phyloP scores from a whole-genome alignment of 148 eudicot species.

The Rhododendron williamsianum region DNA sequence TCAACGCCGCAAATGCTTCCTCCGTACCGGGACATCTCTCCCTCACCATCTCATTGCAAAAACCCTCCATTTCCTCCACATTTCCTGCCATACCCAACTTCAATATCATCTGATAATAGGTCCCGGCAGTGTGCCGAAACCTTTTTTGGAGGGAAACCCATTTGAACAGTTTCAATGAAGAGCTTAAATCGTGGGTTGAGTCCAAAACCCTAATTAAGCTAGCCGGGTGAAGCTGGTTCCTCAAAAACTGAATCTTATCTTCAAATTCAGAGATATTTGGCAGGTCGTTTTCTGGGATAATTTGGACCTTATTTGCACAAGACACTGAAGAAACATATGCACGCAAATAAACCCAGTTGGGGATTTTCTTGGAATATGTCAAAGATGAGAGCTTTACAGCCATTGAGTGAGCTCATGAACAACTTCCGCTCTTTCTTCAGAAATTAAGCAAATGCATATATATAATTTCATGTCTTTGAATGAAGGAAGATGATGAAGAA shows the following conservation, averaged over 20 bases:
- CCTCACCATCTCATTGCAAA: constrained; percentile 52
- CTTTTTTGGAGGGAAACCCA: constrained; percentile 64
- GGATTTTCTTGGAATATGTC: constrained; percentile 27
- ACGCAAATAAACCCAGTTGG: constrained; percentile 32
- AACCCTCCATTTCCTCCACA: constrained; percentile 57
- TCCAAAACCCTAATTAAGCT: constrained; percentile 44
- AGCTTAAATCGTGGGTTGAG: constrained; percentile 45
- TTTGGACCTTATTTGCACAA: constrained; percentile 23
- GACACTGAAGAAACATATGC: constrained; percentile 38
- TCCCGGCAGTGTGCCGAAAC: constrained; percentile 44
- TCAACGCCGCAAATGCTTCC: constrained; percentile 30
- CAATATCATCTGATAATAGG: constrained; percentile 43
- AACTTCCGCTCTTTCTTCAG: not conserved
- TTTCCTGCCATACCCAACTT: constrained; percentile 63
- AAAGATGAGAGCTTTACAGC: constrained; percentile 37
- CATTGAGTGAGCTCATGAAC: constrained; percentile 22
- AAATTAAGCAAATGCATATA: not conserved
- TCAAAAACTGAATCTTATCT: constrained; percentile 36
- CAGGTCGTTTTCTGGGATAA: constrained; percentile 23
- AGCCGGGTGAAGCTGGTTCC: constrained; percentile 47
- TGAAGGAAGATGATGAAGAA: not conserved
- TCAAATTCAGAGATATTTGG: constrained; percentile 24
- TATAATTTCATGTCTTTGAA: not conserved
- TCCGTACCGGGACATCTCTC: constrained; percentile 35
- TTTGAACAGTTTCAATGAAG: constrained; percentile 57